Conservation (phyloP, 78 protist genomes). For the Dictyostelium capitatum region DNA sequence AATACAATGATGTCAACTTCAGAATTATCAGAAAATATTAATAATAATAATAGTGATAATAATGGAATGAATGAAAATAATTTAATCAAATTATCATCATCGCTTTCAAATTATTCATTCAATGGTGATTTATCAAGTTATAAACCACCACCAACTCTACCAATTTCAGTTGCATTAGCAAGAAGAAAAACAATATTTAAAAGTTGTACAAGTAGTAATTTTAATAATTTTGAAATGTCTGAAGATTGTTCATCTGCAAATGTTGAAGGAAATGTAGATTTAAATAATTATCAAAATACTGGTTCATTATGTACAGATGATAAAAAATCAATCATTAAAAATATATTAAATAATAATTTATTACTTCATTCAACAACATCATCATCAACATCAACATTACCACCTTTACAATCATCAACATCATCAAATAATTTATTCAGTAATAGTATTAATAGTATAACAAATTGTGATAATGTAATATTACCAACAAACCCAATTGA, state of each 20-base stretch:
- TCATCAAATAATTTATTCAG: not conserved
- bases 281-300: slow-evolving; percentile 20
- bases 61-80: not conserved
- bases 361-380: slow-evolving; percentile 9
- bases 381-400: not conserved
- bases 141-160: slow-evolving; percentile 47
- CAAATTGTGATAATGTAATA: not conserved
- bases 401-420: not conserved
- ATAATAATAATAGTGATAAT: not conserved
- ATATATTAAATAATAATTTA: slow-evolving; percentile 24
- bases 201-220: not conserved
- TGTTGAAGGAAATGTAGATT: not conserved
- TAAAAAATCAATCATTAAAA: slow-evolving; percentile 31
- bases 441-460: not conserved
- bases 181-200: slow-evolving; percentile 18
- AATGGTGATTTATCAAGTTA: not conserved
- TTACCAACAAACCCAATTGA: slow-evolving; percentile 3
- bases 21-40: not conserved
- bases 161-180: slow-evolving; percentile 15
- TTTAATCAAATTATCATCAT: not conserved
- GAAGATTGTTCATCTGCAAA: not conserved
- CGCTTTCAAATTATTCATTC: not conserved
- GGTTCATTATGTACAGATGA: slow-evolving; percentile 20
- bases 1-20: not conserved
- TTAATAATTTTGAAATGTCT: not conserved